A percentile compares a stretch with the other conserved stretches of the same genome.
Evolutionary conservation across 371 early-diverging fungal species (phyloP).

Genomic region (Blakeslea trispora): DNA sequence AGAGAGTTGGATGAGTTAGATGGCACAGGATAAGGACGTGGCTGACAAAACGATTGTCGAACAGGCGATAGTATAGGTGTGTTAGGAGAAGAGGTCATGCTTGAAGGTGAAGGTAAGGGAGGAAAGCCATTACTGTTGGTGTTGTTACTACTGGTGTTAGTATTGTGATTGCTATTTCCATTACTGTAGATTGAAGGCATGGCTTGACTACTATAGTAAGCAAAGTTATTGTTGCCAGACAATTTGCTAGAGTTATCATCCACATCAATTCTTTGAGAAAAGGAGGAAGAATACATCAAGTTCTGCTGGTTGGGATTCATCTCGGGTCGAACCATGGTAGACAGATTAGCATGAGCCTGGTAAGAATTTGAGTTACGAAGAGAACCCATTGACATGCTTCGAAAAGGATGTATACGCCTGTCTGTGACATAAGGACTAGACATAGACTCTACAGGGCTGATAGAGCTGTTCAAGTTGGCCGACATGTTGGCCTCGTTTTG

Average conservation of each 20-base stretch:
- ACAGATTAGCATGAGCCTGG: background rate
- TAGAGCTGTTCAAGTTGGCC: constrained; percentile 7
- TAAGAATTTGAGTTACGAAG: constrained; percentile 21
- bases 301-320: constrained; percentile 36
- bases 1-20: constrained; percentile 21
- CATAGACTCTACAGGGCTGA: constrained; percentile 22
- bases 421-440: constrained; percentile 26
- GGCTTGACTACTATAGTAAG: constrained; percentile 20
- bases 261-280: constrained; percentile 27
- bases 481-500: constrained; percentile 23
- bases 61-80: constrained; percentile 47
- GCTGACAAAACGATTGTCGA: constrained; percentile 29
- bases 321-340: constrained; percentile 42
- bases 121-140: constrained; percentile 27
- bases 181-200: constrained; percentile 12
- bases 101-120: constrained; percentile 39
- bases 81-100: constrained; percentile 41
- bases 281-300: constrained; percentile 23
- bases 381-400: constrained; percentile 51
- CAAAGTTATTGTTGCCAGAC: constrained; percentile 12
- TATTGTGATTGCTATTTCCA: background rate
- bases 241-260: constrained; percentile 20
- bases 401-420: constrained; percentile 30
- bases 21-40: constrained; percentile 30
- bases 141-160: background rate